These are phyloP conservation scores for Ceratonia siliqua DNA, from an alignment of 306 rosid species.

Conservation along the genomic window DNA sequence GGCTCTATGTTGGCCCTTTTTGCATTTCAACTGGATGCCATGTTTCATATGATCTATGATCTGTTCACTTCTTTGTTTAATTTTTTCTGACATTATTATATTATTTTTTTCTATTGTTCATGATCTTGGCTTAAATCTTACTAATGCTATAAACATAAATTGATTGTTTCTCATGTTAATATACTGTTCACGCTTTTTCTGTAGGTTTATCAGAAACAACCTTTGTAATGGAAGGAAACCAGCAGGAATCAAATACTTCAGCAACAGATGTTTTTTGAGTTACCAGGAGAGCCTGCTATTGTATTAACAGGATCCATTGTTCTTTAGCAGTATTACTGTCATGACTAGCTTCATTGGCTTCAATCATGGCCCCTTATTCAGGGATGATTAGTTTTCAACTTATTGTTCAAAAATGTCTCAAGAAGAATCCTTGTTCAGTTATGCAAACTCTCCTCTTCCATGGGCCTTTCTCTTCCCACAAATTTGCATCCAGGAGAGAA, in stretches of 20 bases:
- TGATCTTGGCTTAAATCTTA: slow-evolving; percentile 10
- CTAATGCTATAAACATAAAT: neutral
- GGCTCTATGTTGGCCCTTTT: neutral
- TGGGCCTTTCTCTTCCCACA: slow-evolving; percentile 42
- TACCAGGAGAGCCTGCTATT: slow-evolving; percentile 77
- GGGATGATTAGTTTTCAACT: slow-evolving; percentile 31
- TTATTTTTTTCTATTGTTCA: neutral
- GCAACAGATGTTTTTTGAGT: slow-evolving; percentile 43
- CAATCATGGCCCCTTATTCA: neutral
- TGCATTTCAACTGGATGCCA: neutral
- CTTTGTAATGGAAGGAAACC: slow-evolving; percentile 42
- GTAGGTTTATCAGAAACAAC: slow-evolving; percentile 19
- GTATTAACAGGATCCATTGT: slow-evolving; percentile 69
- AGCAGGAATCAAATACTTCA: slow-evolving; percentile 40
- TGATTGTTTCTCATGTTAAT: slow-evolving; percentile 17
- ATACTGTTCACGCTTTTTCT: neutral
- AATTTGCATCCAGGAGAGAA: slow-evolving; percentile 25
- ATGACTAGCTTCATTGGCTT: slow-evolving; percentile 6
- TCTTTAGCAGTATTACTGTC: slow-evolving; percentile 13
- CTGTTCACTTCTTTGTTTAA: neutral
- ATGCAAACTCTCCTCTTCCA: slow-evolving; percentile 12
- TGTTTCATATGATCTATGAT: neutral
- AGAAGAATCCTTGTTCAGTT: neutral
- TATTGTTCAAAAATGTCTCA: neutral
- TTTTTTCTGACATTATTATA: neutral